Conservation (phyloP, 2,329 filamentous ascomycete species). For the Grosmannia clavigera region DNA sequence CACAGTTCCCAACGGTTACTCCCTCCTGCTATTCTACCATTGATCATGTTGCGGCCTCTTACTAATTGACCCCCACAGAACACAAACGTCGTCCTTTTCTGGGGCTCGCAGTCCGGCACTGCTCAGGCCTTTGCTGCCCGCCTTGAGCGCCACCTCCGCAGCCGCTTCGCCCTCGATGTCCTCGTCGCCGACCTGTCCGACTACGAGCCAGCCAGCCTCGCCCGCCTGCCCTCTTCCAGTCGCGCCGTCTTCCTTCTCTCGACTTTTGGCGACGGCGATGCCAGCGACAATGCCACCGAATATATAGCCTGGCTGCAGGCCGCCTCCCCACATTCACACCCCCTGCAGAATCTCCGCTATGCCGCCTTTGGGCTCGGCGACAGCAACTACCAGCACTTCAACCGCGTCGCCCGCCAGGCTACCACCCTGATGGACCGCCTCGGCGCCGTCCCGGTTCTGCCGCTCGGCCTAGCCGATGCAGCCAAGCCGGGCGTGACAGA, state of each 20-base stretch:
- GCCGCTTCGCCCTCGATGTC: constrained; percentile 26
- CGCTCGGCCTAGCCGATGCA: not conserved
- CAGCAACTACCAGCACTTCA: constrained; percentile 25
- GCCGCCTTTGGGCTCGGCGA: constrained; percentile 26
- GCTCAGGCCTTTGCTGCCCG: constrained; percentile 29
- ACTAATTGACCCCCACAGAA: not conserved
- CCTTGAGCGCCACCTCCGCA: constrained; percentile 15
- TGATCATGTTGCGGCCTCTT: too few species aligned
- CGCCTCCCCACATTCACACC: constrained; percentile 8
- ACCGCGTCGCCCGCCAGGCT: constrained; percentile 19
- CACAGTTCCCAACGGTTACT: too few species aligned
- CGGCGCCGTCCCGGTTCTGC: not conserved
- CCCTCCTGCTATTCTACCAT: too few species aligned
- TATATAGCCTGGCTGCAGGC: constrained; percentile 18
- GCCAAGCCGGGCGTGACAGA: not conserved
- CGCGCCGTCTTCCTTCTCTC: constrained; percentile 24
- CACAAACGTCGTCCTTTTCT: not conserved
- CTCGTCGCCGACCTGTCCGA: constrained; percentile 17
- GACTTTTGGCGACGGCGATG: constrained; percentile 29
- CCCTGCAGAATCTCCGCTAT: constrained; percentile 18
- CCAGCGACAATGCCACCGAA: constrained; percentile 22
- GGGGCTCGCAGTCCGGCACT: constrained; percentile 30
- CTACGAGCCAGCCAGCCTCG: constrained; percentile 29
- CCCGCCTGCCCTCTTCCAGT: constrained; percentile 15
- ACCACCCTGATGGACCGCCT: not conserved